Evolutionary conservation across 2,329 filamentous ascomycete genomes (phyloP), one percentile per base, ranked within the genome.

Genomic region (Monosporascus sp.): DNA sequence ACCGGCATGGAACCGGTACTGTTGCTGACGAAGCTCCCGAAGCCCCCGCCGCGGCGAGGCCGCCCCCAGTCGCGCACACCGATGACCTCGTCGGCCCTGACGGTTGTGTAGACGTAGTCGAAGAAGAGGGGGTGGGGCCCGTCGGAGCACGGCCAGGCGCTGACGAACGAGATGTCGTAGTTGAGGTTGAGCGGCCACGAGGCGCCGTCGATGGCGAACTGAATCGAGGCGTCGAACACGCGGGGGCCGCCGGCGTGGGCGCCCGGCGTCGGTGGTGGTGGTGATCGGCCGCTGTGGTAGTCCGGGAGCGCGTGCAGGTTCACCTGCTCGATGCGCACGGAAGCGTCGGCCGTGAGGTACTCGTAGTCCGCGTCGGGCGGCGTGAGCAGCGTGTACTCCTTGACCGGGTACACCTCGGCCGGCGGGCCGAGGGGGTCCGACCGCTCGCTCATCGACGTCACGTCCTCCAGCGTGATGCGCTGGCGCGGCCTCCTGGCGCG

Each of bases 91-190:
- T 89, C 85, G 1, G 81, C 84, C 51, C 78, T 76, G 40, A 87
- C 78, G 1, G 75, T 69, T 49, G 76, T 76, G 65, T 84, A 85
- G 5, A 76, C 71, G 64, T 89, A 91, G 66, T 89, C 87, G 65
- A 85, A 87, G 69, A 88, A 91, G 6, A 91, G 76, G 7, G 86
- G 84, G 66, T 88, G 85, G 14, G 85, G 85, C 0, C 84, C 84
- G 26, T 77, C 74, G 0, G 76, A 75, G 66, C 85, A 88, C 7
- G 85, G 83, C 76, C 81, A 86, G 2, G 83, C 82, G n/a, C 73
- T 75, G 49, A 88, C 73, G 64, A 87, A 88, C n/a, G 75, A 79
- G 8, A 88, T 84, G 61, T 88, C 81, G 63, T 82, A 86, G 51
- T 76, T 77, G 47, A 88, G 76, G 8, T 78, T 74, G 57, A 88